Evolutionary conservation across 2,329 filamentous ascomycete species (phyloP), one percentile per base, ranked within the genome.

Genomic region (Diaporthe citri): DNA sequence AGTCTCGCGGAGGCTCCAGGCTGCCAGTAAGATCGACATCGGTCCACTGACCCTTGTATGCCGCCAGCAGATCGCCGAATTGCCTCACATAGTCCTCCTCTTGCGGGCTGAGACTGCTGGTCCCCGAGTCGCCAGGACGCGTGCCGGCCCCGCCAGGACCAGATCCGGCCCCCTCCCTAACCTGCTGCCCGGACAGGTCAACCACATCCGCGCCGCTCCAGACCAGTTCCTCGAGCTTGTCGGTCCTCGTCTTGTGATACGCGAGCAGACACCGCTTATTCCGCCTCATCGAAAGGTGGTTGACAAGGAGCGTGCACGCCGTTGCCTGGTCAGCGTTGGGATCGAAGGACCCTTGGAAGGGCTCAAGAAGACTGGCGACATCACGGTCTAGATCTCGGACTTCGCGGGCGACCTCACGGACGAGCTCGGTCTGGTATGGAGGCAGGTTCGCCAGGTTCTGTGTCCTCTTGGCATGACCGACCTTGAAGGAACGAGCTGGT

Each of bases 31-130:
- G 87, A 84, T 99, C 97, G 78, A 99, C 94, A 82, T 99, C 97
- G 28, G 96, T 98, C 96, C 96, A 99, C 81, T 98, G 95, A 0
- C 97, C 97, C 83, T 99, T 99, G 85, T 97, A 98, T 2, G 95
- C 95, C n/a, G 96, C 95, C 73, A 99, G 86, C 78, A 99, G 87
- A 80, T 99, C 96, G 78, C 93, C 93, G 82, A 98, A 99, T 81
- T 96, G 93, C 76, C 96, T 90, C 74, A 98, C 94, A 81, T 98
- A 99, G 80, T 98, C 97, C 83, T 98, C 96, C 83, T 99, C 97
- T 82, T 98, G 96, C 0, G 97, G 96, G 80, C 95, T 98, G 75
- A 98, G 86, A 80, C 94, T 96, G 86, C 93, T 96, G 75, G 92
- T 91, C 31, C 85, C 86, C 39, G 84, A 86, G 72, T 90, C 88